Conservation (phyloP, 1,284 basidiomycete genomes). For the Puccinia horiana region DNA sequence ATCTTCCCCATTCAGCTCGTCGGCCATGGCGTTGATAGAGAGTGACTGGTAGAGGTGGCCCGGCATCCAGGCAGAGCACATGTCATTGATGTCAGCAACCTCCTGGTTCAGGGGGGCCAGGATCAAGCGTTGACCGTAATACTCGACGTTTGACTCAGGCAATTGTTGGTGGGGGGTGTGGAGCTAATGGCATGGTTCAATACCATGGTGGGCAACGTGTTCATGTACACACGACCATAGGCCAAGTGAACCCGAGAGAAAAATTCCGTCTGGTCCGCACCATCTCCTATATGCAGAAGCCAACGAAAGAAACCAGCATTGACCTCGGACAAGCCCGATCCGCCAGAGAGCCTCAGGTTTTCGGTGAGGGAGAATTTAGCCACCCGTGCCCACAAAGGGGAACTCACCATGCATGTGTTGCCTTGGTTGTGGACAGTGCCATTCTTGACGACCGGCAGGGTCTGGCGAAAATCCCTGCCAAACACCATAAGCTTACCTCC, state of each 20-base stretch:
- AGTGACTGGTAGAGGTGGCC: background rate
- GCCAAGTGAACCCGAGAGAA: background rate
- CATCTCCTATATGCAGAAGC: background rate
- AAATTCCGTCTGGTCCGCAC: background rate
- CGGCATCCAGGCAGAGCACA: background rate
- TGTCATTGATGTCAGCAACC: background rate
- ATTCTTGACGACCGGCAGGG: background rate
- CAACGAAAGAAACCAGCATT: background rate
- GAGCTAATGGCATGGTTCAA: background rate
- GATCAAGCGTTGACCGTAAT: background rate
- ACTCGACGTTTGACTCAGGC: background rate
- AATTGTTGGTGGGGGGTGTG: no score
- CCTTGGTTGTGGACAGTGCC: background rate
- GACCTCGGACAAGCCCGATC: background rate
- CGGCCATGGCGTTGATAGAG: background rate
- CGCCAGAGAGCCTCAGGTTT: background rate
- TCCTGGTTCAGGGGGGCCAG: background rate
- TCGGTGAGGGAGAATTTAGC: background rate
- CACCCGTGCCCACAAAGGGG: background rate
- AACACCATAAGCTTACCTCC: background rate
- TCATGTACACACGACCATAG: background rate
- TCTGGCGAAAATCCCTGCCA: conserved; percentile 4
- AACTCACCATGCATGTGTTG: background rate
- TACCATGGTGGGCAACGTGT: background rate
- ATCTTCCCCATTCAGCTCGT: background rate